A percentile compares a stretch with the other conserved stretches of the same genome.
These are phyloP conservation scores for Leptosphaerulina australis DNA, from an alignment of 2,329 filamentous ascomycete species.

Conservation along the genomic window DNA sequence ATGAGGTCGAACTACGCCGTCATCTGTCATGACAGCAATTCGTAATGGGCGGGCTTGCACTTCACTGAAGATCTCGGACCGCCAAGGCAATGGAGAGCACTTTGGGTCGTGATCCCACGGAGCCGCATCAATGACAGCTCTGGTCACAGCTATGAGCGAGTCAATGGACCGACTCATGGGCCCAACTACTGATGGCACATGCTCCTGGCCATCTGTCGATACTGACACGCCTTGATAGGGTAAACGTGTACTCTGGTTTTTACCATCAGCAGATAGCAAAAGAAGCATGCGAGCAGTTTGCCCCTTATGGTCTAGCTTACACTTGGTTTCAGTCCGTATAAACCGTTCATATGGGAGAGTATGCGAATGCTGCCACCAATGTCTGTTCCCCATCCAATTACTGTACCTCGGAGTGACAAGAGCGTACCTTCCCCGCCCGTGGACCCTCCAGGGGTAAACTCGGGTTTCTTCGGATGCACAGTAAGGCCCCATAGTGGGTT, in stretches of 20 bases:
- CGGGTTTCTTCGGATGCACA: constrained; percentile 62
- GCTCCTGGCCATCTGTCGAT: constrained; percentile 68
- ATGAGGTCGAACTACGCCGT: constrained; percentile 62
- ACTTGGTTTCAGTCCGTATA: constrained; percentile 62
- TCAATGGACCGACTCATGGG: constrained; percentile 62
- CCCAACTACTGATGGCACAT: constrained; percentile 67
- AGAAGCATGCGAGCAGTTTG: constrained; percentile 1
- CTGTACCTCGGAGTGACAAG: constrained; percentile 59
- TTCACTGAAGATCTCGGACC: constrained; percentile 52
- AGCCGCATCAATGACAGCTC: constrained; percentile 53
- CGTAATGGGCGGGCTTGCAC: constrained; percentile 54
- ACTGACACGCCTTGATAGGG: constrained; percentile 65
- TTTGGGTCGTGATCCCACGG: constrained; percentile 63
- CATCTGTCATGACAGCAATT: constrained; percentile 59
- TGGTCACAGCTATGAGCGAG: constrained; percentile 59
- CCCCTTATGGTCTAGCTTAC: constrained; percentile 24
- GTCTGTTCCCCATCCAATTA: constrained; percentile 65
- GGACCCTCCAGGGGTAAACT: constrained; percentile 62
- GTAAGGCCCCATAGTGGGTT: constrained; percentile 67
- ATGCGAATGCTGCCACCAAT: constrained; percentile 64
- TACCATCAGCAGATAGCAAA: background rate
- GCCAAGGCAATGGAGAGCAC: constrained; percentile 62
- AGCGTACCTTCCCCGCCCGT: constrained; percentile 66
- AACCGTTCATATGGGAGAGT: constrained; percentile 64
- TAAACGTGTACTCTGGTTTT: constrained; percentile 59